Evolutionary conservation across 139 green algal species (phyloP).

Genomic region (Yamagishiella unicocca): DNA sequence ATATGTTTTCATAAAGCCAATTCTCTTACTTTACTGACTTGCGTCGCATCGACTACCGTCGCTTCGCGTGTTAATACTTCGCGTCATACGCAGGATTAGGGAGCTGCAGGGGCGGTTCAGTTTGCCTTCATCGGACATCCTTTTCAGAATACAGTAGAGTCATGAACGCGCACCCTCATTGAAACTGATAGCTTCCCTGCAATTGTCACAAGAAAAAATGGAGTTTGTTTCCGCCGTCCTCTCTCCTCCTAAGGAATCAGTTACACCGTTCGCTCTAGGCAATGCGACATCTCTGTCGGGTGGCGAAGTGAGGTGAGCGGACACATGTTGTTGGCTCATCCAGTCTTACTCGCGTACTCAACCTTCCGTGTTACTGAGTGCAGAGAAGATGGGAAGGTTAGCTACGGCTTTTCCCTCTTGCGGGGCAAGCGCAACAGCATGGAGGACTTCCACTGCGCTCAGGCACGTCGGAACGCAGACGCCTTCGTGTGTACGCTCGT

Average conservation of each 20-base stretch:
- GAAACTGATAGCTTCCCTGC: neutral
- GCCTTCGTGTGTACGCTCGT: too few relatives aligned
- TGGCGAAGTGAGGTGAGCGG: constrained; percentile 22
- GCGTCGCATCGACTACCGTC: too few relatives aligned
- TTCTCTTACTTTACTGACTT: too few relatives aligned
- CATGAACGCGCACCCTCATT: too few relatives aligned
- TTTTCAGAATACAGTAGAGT: too few relatives aligned
- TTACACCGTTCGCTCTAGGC: constrained; percentile 25
- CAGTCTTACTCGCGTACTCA: neutral
- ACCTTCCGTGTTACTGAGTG: neutral
- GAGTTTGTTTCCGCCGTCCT: constrained; percentile 38
- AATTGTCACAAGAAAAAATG: constrained; percentile 6
- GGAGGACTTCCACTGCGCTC: constrained; percentile 85
- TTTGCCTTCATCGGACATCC: too few relatives aligned
- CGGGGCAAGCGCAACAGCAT: constrained; percentile 83
- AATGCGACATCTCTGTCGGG: constrained; percentile 23
- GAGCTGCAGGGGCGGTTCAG: too few relatives aligned
- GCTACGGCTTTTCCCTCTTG: constrained; percentile 80
- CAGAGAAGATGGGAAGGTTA: constrained; percentile 81
- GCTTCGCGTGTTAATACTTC: too few relatives aligned
- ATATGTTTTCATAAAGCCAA: too few relatives aligned
- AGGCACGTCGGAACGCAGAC: neutral
- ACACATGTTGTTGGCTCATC: neutral
- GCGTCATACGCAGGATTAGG: too few relatives aligned
- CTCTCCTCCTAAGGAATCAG: neutral